Evolutionary conservation across 1,139 yeast genomes (phyloP), one percentile per base, ranked within the genome.

Genomic region (Barnettozyma hawaiiensis): DNA sequence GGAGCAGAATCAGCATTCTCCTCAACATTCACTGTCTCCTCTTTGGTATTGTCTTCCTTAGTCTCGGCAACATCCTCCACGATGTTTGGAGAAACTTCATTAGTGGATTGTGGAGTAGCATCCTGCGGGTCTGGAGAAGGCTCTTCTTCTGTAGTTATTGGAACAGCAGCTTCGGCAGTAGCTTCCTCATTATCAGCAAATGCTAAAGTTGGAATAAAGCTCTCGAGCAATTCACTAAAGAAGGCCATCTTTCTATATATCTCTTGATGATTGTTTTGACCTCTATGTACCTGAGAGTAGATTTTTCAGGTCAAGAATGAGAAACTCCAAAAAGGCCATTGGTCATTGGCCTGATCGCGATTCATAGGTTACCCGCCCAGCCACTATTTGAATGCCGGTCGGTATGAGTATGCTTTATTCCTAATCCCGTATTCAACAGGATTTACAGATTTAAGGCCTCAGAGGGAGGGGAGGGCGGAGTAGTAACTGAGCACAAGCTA

Each of bases 201-300:
- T 44, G 95, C 96, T 48, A 73, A 73, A 54, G 85, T 75, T 63
- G 96, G 96, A 58, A 80, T 71, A 52, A 85, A 74, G 51, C 84
- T 73, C 66, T 72, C 76, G 71, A 64, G 75, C 44, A 62, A 59
- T 28, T 63, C 67, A 45, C 40, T 10, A 47, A 75, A 75, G 64
- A 86, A 74, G 55, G 82, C 73, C 55, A 79, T 69, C 77, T 37
- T 34, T 31, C 77, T 37, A 31, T 31, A 16, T 26, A n/a, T 6
- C 16, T n/a, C 16, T 26, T 26, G 16, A 26, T 26, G 9, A 26
- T 4, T 7, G 16, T n/a, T 26, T 11, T 11, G 29, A 26, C 14
- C 14, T 26, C n/a, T n/a, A 16, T n/a, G 29, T n/a, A 3, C 16
- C 4, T n/a, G 15, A 26, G 6, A 12, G 15, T 15, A 27, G 35